Base-by-base conservation (phyloP, 1,284 basidiomycete genomes). In the Marasmius oreades region DNA sequence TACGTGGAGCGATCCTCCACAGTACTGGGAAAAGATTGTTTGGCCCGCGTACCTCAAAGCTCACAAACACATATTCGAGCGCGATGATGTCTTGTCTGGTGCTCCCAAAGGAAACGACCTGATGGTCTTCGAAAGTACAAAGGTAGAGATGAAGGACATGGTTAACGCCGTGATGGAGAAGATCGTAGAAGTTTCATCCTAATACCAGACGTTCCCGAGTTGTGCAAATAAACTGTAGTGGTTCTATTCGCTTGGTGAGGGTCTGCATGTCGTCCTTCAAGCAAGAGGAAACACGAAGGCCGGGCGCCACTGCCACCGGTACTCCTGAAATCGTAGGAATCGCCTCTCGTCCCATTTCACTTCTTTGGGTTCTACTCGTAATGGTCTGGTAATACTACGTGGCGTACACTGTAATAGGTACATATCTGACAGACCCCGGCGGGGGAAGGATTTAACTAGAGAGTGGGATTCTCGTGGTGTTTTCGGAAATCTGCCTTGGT, bases 31-130 rank as follows among this genome's bases (percentile, higher is more conserved):
- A 63, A 80, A 92, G 59, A 93, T 98, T 59, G 93, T 96, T 45
- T 98, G 92, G 77, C 96, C 96, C 0, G 95, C 92, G 0, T 98
- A 97, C 69, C 70, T 94, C 53, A 82, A 88, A 50, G 95, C 95
- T 6, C 92, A 98, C 70, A 64, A 69, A 50, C 76, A 79, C 20
- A 76, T 97, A 22, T 94, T 98, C 66, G 76, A 80, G 54, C 72
- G 77, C 56, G 85, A 82, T 26, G 88, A 97, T 65, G 82, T 95
- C 5, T 92, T 95, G 69, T 69, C 75, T 16, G 94, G 92, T 82
- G 20, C 77, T 73, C 20, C 70, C 73, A 12, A 79, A 78, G 16
- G 62, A 11, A 37, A 75, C 39, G 76, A 77, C 1, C 68, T 93
- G 26, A 64, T 84, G 34, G 70, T 92, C 20, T 70, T 85, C 26